A percentile compares a stretch with the other conserved stretches of the same genome.
Conservation (phyloP, 2,329 filamentous ascomycete genomes). For the Penicillium sp. region DNA sequence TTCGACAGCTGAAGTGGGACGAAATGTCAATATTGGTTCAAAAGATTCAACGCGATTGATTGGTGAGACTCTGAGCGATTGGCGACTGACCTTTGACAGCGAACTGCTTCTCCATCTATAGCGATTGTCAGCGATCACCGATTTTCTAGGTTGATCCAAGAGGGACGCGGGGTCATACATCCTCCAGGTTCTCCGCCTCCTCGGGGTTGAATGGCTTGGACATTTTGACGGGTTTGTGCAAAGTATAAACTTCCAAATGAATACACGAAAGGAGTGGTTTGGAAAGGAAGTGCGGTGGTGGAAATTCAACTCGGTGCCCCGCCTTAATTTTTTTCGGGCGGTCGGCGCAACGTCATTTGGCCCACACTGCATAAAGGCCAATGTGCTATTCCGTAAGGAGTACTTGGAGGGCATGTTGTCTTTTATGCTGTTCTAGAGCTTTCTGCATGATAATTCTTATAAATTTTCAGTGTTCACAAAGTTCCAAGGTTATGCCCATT, state of each 20-base stretch:
- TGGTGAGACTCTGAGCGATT: background rate
- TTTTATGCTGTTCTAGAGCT: too few species aligned
- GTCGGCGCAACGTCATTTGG: constrained; percentile 25
- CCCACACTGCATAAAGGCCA: background rate
- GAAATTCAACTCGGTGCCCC: constrained; percentile 24
- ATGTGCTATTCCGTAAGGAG: background rate
- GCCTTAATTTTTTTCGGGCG: constrained; percentile 37
- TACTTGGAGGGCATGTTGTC: too few species aligned
- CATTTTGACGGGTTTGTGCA: constrained; percentile 30
- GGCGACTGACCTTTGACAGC: constrained; percentile 77
- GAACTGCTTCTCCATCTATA: constrained; percentile 97
- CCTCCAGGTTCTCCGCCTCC: constrained; percentile 68
- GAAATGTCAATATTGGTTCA: constrained; percentile 8
- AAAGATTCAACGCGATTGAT: background rate
- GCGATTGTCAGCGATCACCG: constrained; percentile 24
- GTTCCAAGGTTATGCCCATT: too few species aligned
- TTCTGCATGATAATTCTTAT: too few species aligned
- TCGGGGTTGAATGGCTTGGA: constrained; percentile 56
- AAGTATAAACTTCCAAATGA: background rate
- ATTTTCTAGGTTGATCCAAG: background rate
- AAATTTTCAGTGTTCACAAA: too few species aligned
- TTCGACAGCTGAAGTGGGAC: constrained; percentile 65
- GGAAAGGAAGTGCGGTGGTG: constrained; percentile 7
- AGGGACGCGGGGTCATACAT: constrained; percentile 50
- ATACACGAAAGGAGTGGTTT: constrained; percentile 1